Evolutionary conservation across 2,329 filamentous ascomycete genomes (phyloP).

Genomic region (Aspergillus pseudoterreus): DNA sequence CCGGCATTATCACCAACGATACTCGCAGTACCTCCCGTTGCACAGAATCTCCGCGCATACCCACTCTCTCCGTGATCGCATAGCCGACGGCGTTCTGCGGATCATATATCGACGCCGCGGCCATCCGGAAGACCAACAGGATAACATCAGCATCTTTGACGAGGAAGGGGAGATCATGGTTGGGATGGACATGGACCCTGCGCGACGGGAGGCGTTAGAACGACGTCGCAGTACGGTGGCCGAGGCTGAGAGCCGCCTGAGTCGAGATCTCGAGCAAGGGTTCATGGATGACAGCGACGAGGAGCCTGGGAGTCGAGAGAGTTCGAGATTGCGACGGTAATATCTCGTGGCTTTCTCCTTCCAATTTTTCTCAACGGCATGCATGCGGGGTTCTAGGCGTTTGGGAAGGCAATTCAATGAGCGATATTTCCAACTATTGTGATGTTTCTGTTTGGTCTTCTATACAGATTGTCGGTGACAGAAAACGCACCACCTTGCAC

Average conservation of each 20-base stretch:
- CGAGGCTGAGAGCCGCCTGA: conserved; percentile 57
- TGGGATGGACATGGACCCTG: conserved; percentile 52
- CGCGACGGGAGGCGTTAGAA: conserved; percentile 42
- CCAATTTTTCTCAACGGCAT: neutral
- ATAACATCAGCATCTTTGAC: conserved; percentile 60
- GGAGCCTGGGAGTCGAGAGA: conserved; percentile 41
- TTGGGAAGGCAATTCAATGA: neutral
- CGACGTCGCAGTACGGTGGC: conserved; percentile 41
- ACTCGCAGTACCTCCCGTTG: conserved; percentile 70
- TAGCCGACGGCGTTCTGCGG: conserved; percentile 41
- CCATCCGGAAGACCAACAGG: conserved; percentile 40
- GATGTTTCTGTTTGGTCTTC: too few relatives aligned
- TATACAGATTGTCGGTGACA: too few relatives aligned
- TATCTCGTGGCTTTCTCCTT: neutral
- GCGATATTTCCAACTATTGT: neutral
- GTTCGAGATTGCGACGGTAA: conserved; percentile 13
- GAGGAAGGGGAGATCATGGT: conserved; percentile 59
- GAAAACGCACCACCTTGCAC: too few relatives aligned
- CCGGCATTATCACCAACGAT: conserved; percentile 66
- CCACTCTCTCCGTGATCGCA: conserved; percentile 50
- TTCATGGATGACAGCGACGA: conserved; percentile 72
- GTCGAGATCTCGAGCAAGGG: conserved; percentile 73
- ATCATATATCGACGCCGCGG: conserved; percentile 46
- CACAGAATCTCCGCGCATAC: conserved; percentile 52
- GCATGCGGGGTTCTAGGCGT: conserved; percentile 5